Base-by-base conservation (phyloP, 495 filamentous ascomycete genomes). In the Aspergillus leporis region DNA sequence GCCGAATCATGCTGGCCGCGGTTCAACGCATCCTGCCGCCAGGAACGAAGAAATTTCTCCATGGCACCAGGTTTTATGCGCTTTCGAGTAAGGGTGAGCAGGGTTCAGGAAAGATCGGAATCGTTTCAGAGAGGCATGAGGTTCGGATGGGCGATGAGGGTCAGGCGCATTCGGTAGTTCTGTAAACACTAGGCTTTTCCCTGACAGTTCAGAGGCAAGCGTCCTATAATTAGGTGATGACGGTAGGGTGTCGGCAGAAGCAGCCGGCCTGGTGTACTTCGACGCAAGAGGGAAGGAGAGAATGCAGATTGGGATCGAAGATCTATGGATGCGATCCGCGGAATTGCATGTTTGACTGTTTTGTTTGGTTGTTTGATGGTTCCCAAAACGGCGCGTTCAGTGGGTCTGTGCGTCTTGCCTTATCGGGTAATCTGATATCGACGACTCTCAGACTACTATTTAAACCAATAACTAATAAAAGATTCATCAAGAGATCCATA, bases 1-100 rank as follows among this genome's bases (percentile, higher is more conserved):
- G 95, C 95, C 10, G 94, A 86, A 49, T 97, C 93, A 73, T 96
- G 90, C 67, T 99, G 93, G 55, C 94, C 88, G 69, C 94, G 96
- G 71, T 93, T 90, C 60, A 93, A 73, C 58, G 92, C 91, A 78
- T 97, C 91, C 74, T 96, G 89, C 59, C 92, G 83, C 94, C 94
- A 99, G 62, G 87, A 87, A 59, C 91, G 87, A 51, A 99, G 83
- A 65, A 92, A 96, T 55, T 85, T 84, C 81, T 98, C 91, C 94
- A 98, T 98, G 46, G 32, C 68, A 58, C 47, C 49, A 31, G 50
- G 46, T 57, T 36, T 52, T 51, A 43, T 51, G 52, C 49, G 59
- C 46, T 19, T 30, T 47, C 16, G 38, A 8, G 16, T 30, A 36
- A 43, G 46, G 22, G n/a, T 7, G 28, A 48, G 31, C 5, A 50